A percentile compares a stretch with the other conserved stretches of the same genome.
Evolutionary conservation across 2,329 filamentous ascomycete species (phyloP).

Genomic region (Escovopsis sp.): DNA sequence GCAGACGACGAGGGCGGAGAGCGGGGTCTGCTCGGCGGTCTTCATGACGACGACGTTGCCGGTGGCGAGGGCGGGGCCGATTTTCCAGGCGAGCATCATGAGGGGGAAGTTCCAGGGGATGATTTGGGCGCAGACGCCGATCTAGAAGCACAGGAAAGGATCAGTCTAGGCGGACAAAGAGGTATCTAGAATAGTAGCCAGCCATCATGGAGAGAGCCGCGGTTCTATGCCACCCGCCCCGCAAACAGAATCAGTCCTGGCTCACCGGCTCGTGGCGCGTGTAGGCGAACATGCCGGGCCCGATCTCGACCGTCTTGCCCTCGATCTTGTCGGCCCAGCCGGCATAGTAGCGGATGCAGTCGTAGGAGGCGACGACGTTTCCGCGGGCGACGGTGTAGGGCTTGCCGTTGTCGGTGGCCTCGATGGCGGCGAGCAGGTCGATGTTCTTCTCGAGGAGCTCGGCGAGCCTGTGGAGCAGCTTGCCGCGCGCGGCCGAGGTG

Average conservation of each 20-base stretch:
- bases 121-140: conserved; percentile 73
- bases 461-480: conserved; percentile 59
- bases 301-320: conserved; percentile 73
- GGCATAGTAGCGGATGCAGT: conserved; percentile 57
- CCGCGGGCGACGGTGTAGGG: conserved; percentile 60
- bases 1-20: conserved; percentile 5
- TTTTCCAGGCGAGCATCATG: conserved; percentile 73
- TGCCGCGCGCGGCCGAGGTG: conserved; percentile 56
- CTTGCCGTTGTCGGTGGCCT: conserved; percentile 83
- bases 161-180: background rate
- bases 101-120: conserved; percentile 84
- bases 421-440: conserved; percentile 63
- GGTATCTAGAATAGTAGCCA: too few relatives aligned
- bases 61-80: conserved; percentile 54
- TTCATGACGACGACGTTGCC: conserved; percentile 62
- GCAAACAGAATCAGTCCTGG: too few relatives aligned
- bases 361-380: conserved; percentile 53
- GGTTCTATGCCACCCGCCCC: too few relatives aligned
- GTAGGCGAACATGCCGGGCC: conserved; percentile 69
- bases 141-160: conserved; percentile 13
- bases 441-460: conserved; percentile 65
- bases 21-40: conserved; percentile 31
- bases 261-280: conserved; percentile 56
- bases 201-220: too few relatives aligned
- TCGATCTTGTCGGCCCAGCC: conserved; percentile 87